phyloP scores from a whole-genome alignment of 148 eudicot species.

The Persicaria tinctoria region DNA sequence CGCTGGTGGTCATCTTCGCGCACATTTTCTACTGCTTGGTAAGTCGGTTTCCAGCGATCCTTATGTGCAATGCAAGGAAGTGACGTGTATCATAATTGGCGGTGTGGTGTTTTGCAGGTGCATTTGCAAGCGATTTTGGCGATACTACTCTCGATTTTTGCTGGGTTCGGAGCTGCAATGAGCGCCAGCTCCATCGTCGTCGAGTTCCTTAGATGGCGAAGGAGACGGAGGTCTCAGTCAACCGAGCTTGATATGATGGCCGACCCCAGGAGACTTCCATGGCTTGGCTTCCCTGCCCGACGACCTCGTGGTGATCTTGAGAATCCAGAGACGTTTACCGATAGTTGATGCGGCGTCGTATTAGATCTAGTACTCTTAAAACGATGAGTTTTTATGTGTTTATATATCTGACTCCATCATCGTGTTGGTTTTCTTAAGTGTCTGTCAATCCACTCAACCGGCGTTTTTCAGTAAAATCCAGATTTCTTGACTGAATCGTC shows the following conservation, averaged over 20 bases:
- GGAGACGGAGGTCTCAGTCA: slow-evolving; percentile 16
- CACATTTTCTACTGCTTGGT: slow-evolving; percentile 76
- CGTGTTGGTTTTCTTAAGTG: no score
- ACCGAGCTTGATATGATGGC: slow-evolving; percentile 15
- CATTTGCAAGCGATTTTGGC: slow-evolving; percentile 68
- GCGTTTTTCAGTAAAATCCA: no score
- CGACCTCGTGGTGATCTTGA: slow-evolving; percentile 23
- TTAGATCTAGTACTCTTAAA: no score
- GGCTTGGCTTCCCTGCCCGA: slow-evolving; percentile 15
- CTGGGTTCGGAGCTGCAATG: slow-evolving; percentile 83
- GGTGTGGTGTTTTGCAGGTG: slow-evolving; percentile 34
- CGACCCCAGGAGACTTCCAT: slow-evolving; percentile 5
- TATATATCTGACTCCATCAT: no score
- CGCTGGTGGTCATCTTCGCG: slow-evolving; percentile 66
- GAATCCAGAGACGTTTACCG: slow-evolving; percentile 37
- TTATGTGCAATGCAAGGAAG: not conserved
- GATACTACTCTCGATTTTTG: slow-evolving; percentile 68
- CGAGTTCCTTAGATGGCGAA: slow-evolving; percentile 53
- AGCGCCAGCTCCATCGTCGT: slow-evolving; percentile 58
- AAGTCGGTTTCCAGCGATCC: slow-evolving; percentile 16
- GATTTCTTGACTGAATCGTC: no score
- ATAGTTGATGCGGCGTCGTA: slow-evolving; percentile 16
- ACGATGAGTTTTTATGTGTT: no score
- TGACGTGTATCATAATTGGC: not conserved
- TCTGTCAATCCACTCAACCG: no score